Conservation (phyloP, 2,329 filamentous ascomycete species). For the Colletotrichum coccodes region DNA sequence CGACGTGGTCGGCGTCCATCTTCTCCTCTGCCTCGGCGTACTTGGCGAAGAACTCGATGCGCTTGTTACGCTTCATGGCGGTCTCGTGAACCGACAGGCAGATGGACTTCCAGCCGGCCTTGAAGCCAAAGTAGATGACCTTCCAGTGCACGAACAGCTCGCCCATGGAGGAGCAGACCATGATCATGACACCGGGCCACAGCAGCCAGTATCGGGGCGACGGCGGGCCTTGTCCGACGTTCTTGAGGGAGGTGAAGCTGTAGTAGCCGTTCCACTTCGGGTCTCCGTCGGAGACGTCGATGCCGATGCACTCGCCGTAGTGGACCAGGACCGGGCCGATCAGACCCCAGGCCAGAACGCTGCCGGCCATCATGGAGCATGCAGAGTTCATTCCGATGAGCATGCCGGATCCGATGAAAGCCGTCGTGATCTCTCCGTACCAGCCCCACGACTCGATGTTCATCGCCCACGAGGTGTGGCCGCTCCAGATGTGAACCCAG, state of each 20-base stretch:
- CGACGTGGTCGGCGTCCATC: constrained; percentile 45
- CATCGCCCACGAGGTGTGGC: constrained; percentile 60
- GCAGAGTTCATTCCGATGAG: constrained; percentile 64
- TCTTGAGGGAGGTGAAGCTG: constrained; percentile 44
- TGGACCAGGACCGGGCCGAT: constrained; percentile 58
- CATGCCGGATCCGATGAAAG: constrained; percentile 68
- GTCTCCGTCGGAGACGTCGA: constrained; percentile 36
- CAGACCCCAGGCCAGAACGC: constrained; percentile 64
- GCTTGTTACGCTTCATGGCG: constrained; percentile 44
- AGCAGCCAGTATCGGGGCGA: constrained; percentile 55
- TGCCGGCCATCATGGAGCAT: constrained; percentile 66
- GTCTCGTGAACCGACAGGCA: constrained; percentile 42
- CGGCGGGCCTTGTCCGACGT: constrained; percentile 40
- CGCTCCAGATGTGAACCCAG: constrained; percentile 65
- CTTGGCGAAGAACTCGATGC: constrained; percentile 44
- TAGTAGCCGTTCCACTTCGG: constrained; percentile 42
- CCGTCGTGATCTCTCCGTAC: constrained; percentile 68
- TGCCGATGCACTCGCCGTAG: constrained; percentile 63
- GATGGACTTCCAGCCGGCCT: constrained; percentile 45
- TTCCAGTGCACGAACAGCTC: constrained; percentile 53
- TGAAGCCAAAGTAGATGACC: constrained; percentile 47
- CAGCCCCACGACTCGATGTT: constrained; percentile 70
- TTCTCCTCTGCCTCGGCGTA: constrained; percentile 48
- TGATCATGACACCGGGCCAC: constrained; percentile 56
- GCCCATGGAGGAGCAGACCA: constrained; percentile 51